A percentile compares a stretch with the other conserved stretches of the same genome.
phyloP scores from a whole-genome alignment of 805 yeast genomes.

The Metschnikowia gelsemii region DNA sequence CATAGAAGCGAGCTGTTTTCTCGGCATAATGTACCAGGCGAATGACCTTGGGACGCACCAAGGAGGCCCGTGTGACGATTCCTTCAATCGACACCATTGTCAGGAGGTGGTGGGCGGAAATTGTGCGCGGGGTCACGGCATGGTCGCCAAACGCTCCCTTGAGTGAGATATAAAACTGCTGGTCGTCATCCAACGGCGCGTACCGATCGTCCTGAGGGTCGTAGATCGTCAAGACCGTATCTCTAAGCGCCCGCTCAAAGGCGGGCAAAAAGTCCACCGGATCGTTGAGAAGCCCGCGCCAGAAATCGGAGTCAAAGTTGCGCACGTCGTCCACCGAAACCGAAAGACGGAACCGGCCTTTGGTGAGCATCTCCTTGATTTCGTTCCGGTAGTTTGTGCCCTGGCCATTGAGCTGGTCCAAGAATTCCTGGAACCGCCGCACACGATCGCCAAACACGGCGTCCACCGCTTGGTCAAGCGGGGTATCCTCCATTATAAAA shows the following conservation, averaged over 20 bases:
- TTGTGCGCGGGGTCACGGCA: slow-evolving; percentile 82
- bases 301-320: slow-evolving; percentile 73
- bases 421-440: slow-evolving; percentile 83
- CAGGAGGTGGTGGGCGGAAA: slow-evolving; percentile 73
- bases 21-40: slow-evolving; percentile 93
- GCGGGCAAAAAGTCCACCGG: slow-evolving; percentile 92
- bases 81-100: slow-evolving; percentile 89
- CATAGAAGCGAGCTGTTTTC: slow-evolving; percentile 76
- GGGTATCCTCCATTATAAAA: slow-evolving; percentile 24
- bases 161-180: slow-evolving; percentile 73
- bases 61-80: slow-evolving; percentile 88
- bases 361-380: slow-evolving; percentile 70
- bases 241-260: slow-evolving; percentile 80
- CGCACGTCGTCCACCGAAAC: slow-evolving; percentile 86
- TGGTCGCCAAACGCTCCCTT: slow-evolving; percentile 91
- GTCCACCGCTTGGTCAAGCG: slow-evolving; percentile 37
- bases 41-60: slow-evolving; percentile 88
- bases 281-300: slow-evolving; percentile 68
- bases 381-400: slow-evolving; percentile 65
- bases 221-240: slow-evolving; percentile 70
- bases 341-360: slow-evolving; percentile 62
- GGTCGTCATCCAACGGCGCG: slow-evolving; percentile 55
- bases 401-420: slow-evolving; percentile 53
- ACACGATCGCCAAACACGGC: slow-evolving; percentile 76
- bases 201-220: slow-evolving; percentile 57